Base-by-base conservation (phyloP, 2,329 filamentous ascomycete genomes). In the Escovopsis sp. region DNA sequence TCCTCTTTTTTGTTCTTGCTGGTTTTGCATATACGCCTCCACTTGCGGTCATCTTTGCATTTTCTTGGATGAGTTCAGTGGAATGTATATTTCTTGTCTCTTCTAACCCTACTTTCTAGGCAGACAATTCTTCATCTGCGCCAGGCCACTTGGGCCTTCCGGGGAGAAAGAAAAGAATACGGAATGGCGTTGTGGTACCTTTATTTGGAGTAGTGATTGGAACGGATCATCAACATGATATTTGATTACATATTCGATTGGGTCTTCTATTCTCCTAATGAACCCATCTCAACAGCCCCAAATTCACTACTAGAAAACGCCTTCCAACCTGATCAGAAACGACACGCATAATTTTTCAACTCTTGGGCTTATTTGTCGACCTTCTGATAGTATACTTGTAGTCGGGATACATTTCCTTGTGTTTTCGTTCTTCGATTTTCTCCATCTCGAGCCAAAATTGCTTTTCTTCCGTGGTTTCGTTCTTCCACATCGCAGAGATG, bases 161-260 rank as follows among this genome's bases (percentile, higher is more conserved):
- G 91, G 87, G 0, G 75, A 82, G 51, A 91, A 91, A 58, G 88
- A 94, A 60, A 82, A 69, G 46, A 82, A 80, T 2, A 87, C 86
- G 0, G 72, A 91, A 56, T 95, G 88, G 85, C 76, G 85, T 36
- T 96, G 89, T 59, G 68, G 73, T 3, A 94, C 86, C 0, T 95
- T 95, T 53, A 86, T 80, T 30, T 78, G 74, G 77, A 75, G 70
- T 47, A 75, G 72, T 42, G 73, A 77, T 48, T 77, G 73, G 73
- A 71, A 59, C 43, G 48, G 52, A 26, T 49, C 49, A 6, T 47
- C 46, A 4, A 41, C 45, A 12, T 45, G 39, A 36, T 12, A 33
- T 32, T 26, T 30, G 38, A 19, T 15, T 8, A 36, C 11, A 36
- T 36, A 15, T 15, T 15, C 15, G 15, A 15, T 15, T 15, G 15